Conservation (phyloP, 257 asterid genomes). For the Leptodermis oblonga region DNA sequence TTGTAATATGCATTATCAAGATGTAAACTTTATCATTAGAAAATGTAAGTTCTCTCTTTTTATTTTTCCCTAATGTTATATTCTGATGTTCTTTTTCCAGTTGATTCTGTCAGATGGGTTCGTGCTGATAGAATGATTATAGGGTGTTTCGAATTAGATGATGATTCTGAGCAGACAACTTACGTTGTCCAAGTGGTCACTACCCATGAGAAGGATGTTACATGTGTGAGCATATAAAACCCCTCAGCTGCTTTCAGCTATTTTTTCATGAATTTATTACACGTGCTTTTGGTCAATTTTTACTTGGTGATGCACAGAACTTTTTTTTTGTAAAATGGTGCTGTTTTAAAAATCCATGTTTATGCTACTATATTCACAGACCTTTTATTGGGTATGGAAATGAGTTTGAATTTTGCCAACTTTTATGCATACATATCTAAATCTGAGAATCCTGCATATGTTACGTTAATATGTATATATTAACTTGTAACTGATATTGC, state of each 20-base stretch:
- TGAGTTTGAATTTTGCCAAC: background rate
- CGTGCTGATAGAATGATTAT: conserved; percentile 75
- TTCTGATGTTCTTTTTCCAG: conserved; percentile 39
- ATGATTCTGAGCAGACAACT: conserved; percentile 61
- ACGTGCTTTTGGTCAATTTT: background rate
- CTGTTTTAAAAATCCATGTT: background rate
- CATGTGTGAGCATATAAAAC: conserved; percentile 44
- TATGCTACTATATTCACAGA: background rate
- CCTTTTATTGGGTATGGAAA: background rate
- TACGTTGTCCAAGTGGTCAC: conserved; percentile 74
- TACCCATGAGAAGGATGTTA: conserved; percentile 50
- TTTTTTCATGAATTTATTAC: background rate
- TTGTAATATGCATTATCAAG: background rate
- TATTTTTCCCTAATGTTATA: background rate
- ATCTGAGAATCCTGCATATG: background rate
- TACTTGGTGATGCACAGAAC: background rate
- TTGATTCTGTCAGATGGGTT: conserved; percentile 84
- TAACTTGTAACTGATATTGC: background rate
- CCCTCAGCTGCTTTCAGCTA: conserved; percentile 3
- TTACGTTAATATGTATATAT: too few relatives aligned
- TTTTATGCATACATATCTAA: background rate
- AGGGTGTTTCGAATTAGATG: conserved; percentile 67
- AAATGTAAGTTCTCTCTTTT: background rate
- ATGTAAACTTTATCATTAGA: background rate
- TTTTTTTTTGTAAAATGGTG: background rate